A percentile compares a stretch with the other conserved stretches of the same genome.
Evolutionary conservation across 169 alveolate genomes (phyloP).

Genomic region (Eimeria acervulina): DNA sequence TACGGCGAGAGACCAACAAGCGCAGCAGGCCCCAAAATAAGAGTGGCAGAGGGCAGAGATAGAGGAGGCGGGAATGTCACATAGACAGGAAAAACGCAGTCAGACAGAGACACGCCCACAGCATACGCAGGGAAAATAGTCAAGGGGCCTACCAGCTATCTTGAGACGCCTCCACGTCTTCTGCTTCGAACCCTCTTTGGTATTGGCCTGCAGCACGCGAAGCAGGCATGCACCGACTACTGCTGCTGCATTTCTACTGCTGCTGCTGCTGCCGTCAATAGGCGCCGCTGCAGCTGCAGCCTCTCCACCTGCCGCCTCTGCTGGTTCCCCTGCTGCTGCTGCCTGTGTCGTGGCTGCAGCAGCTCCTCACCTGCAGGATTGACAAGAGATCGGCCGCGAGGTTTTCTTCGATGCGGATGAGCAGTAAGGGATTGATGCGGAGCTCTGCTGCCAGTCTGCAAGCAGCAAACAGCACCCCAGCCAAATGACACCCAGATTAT

Average conservation of each 20-base stretch:
- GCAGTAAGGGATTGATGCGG: constrained; percentile 64
- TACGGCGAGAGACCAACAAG: not conserved
- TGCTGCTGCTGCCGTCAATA: not conserved
- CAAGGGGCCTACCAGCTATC: constrained; percentile 63
- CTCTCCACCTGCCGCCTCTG: not conserved
- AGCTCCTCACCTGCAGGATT: constrained; percentile 49
- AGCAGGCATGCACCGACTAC: not conserved
- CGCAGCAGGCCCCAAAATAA: not conserved
- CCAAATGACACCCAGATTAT: not conserved
- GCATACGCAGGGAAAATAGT: not conserved
- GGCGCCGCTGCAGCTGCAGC: not conserved
- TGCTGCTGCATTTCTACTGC: not conserved
- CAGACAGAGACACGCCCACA: not conserved
- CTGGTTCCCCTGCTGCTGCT: not conserved
- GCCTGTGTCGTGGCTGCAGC: not conserved
- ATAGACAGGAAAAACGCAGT: not conserved
- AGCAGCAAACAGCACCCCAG: not conserved
- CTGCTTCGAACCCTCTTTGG: constrained; percentile 79
- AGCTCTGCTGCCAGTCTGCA: constrained; percentile 58
- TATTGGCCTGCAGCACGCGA: constrained; percentile 58
- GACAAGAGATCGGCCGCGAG: constrained; percentile 81
- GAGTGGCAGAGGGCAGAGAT: not conserved
- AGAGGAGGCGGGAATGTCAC: not conserved
- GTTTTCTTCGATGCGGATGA: constrained; percentile 56
- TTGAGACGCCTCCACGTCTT: constrained; percentile 82